Conservation (phyloP, 768 basidiomycete species). For the Boletellus ananiceps region DNA sequence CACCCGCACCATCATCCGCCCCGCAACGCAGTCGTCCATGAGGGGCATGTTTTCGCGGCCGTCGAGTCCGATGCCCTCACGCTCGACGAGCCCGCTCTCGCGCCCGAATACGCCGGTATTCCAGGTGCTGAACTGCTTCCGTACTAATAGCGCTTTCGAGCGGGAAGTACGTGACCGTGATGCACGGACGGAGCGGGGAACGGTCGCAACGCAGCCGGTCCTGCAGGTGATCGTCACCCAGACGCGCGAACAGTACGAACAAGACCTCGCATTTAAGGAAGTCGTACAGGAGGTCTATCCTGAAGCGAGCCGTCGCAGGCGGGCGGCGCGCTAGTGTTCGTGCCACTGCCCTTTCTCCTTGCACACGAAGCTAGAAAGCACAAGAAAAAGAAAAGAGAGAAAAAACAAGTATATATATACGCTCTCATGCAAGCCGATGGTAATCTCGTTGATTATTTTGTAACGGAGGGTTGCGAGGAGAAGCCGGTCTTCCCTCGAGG, state of each 20-base stretch:
- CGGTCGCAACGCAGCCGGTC: constrained; percentile 15
- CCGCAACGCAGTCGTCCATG: constrained; percentile 23
- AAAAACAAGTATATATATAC: constrained; percentile 14
- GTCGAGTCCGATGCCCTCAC: constrained; percentile 27
- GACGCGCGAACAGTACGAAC: constrained; percentile 31
- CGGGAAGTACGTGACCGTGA: constrained; percentile 23
- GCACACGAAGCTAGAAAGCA: background rate
- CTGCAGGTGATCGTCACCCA: constrained; percentile 33
- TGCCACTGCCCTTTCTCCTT: background rate
- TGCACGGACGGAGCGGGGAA: constrained; percentile 19
- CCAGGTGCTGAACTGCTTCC: constrained; percentile 34
- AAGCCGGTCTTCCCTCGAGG: constrained; percentile 15
- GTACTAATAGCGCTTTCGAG: constrained; percentile 27
- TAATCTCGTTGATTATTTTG: constrained; percentile 22
- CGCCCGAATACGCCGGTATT: constrained; percentile 22
- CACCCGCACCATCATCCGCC: constrained; percentile 38
- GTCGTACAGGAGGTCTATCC: constrained; percentile 25
- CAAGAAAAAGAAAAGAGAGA: background rate
- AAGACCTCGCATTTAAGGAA: constrained; percentile 32
- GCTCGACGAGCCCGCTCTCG: constrained; percentile 22
- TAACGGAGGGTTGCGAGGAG: constrained; percentile 12
- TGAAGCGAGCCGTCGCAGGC: constrained; percentile 21
- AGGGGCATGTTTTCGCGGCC: constrained; percentile 28
- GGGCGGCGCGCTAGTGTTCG: constrained; percentile 3
- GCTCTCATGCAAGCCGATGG: background rate